phyloP scores from a whole-genome alignment of 208 protist genomes.

The Giardia duodenalis region DNA sequence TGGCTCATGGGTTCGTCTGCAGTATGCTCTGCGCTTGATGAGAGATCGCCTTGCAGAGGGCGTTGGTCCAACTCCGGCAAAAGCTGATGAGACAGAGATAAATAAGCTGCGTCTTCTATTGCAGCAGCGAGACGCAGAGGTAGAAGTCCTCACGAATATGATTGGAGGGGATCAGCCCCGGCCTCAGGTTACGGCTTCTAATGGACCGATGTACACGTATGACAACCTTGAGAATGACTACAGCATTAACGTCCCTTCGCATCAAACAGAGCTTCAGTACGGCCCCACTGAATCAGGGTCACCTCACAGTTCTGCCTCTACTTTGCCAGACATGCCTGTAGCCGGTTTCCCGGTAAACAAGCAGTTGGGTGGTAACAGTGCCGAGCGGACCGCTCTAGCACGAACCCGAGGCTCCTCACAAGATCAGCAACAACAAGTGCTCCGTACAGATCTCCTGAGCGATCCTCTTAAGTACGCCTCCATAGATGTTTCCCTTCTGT shows the following conservation, averaged over 20 bases:
- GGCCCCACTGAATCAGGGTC: not conserved
- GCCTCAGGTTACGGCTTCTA: not conserved
- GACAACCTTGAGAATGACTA: not conserved
- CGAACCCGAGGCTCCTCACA: too few species aligned
- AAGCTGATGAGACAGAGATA: not conserved
- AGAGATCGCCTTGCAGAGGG: not conserved
- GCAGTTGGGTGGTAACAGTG: not conserved
- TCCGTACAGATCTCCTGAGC: not conserved
- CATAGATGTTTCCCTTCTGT: not conserved
- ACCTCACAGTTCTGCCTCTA: not conserved
- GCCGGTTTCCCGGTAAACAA: too few species aligned
- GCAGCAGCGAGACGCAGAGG: slow-evolving; percentile 27
- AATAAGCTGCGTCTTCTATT: not conserved
- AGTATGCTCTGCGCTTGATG: not conserved
- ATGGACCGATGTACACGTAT: slow-evolving; percentile 26
- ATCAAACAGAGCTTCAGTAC: not conserved
- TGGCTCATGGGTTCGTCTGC: slow-evolving; percentile 11
- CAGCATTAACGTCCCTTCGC: too few species aligned
- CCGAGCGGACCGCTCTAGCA: not conserved
- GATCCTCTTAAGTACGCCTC: not conserved
- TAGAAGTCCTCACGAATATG: slow-evolving; percentile 25
- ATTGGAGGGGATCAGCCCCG: not conserved
- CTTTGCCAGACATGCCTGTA: too few species aligned
- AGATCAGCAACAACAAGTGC: too few species aligned
- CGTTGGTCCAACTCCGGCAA: not conserved